Conservation (phyloP, 305 asterid genomes). For the Petunia hybrid region DNA sequence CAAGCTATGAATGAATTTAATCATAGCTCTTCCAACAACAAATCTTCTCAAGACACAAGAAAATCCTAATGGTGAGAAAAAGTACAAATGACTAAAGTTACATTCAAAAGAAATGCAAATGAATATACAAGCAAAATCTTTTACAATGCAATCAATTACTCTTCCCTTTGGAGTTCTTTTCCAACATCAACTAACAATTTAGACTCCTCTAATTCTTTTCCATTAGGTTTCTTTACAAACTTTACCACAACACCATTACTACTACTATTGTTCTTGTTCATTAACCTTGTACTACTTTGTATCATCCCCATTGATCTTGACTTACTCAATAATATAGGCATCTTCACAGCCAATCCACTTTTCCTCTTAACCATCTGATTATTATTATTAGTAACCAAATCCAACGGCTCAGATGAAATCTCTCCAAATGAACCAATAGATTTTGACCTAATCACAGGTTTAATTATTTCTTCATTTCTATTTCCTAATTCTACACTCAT, state of each 20-base stretch:
- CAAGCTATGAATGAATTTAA: not conserved
- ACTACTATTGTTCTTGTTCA: constrained; percentile 19
- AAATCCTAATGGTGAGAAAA: not conserved
- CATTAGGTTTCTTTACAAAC: constrained; percentile 37
- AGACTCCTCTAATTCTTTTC: constrained; percentile 55
- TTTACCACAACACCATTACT: constrained; percentile 30
- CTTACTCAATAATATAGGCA: constrained; percentile 58
- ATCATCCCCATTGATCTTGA: constrained; percentile 77
- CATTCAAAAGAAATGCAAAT: not conserved
- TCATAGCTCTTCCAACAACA: not conserved
- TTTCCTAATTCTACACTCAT: constrained; percentile 33
- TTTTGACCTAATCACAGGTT: constrained; percentile 55
- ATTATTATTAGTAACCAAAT: constrained; percentile 25
- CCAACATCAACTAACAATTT: constrained; percentile 51
- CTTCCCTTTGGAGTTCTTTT: constrained; percentile 30
- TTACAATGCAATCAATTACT: constrained; percentile 19
- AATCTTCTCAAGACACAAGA: not conserved
- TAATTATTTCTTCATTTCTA: not conserved
- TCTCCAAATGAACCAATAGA: constrained; percentile 68
- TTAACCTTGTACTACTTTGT: constrained; percentile 47
- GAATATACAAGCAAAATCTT: not conserved
- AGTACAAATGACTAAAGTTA: not conserved
- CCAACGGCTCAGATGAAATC: constrained; percentile 51
- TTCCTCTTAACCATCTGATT: constrained; percentile 37
- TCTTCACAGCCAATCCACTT: constrained; percentile 59